Percentiles rank a stretch among this genome's conserved stretches.
These are phyloP conservation scores for Hyphopichia khmerensis DNA, from an alignment of 1,139 yeast genomes.

Conservation along the genomic window DNA sequence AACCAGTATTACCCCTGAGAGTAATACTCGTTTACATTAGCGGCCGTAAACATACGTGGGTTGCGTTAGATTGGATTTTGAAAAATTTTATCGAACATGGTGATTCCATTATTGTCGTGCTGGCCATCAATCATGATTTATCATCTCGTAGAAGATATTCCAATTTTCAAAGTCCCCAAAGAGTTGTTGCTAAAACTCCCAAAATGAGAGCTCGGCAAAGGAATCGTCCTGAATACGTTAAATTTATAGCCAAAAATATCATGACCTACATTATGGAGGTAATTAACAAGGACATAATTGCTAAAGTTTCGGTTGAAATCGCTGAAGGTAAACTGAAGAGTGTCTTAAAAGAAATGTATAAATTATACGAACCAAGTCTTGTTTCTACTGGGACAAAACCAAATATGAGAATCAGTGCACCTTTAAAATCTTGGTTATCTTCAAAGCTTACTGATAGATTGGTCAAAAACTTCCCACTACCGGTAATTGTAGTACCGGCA, in stretches of 20 bases:
- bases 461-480: slow-evolving; percentile 64
- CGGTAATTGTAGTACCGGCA: slow-evolving; percentile 68
- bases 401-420: slow-evolving; percentile 42
- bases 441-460: slow-evolving; percentile 62
- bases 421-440: slow-evolving; percentile 60
- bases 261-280: slow-evolving; percentile 48
- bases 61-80: slow-evolving; percentile 69
- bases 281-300: slow-evolving; percentile 47
- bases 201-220: slow-evolving; percentile 31
- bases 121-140: slow-evolving; percentile 23
- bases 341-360: slow-evolving; percentile 59
- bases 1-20: slow-evolving; percentile 50
- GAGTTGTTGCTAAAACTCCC: slow-evolving; percentile 27
- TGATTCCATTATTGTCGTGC: slow-evolving; percentile 62
- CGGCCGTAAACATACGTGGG: slow-evolving; percentile 79
- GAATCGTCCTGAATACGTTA: slow-evolving; percentile 34
- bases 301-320: slow-evolving; percentile 62
- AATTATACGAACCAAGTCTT: slow-evolving; percentile 62
- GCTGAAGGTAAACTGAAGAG: slow-evolving; percentile 59
- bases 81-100: slow-evolving; percentile 54
- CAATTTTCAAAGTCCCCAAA: not conserved
- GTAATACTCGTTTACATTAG: slow-evolving; percentile 62
- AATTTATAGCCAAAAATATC: slow-evolving; percentile 38
- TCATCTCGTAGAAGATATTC: not conserved
- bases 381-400: slow-evolving; percentile 65